Percentiles rank a stretch among this genome's conserved stretches.
phyloP scores from a whole-genome alignment of 371 early-diverging fungal genomes.

The Smittium culicis region DNA sequence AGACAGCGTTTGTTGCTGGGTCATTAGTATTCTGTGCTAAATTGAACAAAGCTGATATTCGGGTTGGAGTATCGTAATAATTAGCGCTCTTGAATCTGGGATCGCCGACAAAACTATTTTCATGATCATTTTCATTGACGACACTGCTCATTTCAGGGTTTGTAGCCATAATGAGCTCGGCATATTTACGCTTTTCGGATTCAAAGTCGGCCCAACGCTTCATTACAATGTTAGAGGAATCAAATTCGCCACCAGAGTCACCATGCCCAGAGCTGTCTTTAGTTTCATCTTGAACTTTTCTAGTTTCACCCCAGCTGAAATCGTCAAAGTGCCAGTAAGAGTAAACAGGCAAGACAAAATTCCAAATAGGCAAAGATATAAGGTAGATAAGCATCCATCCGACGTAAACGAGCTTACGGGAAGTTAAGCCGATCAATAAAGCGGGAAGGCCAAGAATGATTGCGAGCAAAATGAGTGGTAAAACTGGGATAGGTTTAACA shows the following conservation, averaged over 20 bases:
- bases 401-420: slow-evolving; percentile 82
- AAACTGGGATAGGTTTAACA: slow-evolving; percentile 33
- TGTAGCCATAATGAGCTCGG: slow-evolving; percentile 19
- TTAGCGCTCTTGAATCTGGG: not conserved
- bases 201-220: slow-evolving; percentile 79
- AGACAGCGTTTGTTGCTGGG: not conserved
- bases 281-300: slow-evolving; percentile 69
- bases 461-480: slow-evolving; percentile 52
- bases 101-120: too few relatives aligned
- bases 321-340: slow-evolving; percentile 95
- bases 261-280: slow-evolving; percentile 51
- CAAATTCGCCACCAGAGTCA: slow-evolving; percentile 56
- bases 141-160: not conserved
- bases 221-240: slow-evolving; percentile 55
- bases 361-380: slow-evolving; percentile 62
- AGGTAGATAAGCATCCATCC: slow-evolving; percentile 92
- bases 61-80: not conserved
- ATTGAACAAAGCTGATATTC: not conserved
- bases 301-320: slow-evolving; percentile 95
- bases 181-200: slow-evolving; percentile 40
- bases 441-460: slow-evolving; percentile 70
- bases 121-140: not conserved
- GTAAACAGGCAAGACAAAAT: slow-evolving; percentile 62
- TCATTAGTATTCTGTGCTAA: not conserved
- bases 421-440: slow-evolving; percentile 63